phyloP scores from a whole-genome alignment of 192 early-diverging fungal species.

The Podila clonocystis region DNA sequence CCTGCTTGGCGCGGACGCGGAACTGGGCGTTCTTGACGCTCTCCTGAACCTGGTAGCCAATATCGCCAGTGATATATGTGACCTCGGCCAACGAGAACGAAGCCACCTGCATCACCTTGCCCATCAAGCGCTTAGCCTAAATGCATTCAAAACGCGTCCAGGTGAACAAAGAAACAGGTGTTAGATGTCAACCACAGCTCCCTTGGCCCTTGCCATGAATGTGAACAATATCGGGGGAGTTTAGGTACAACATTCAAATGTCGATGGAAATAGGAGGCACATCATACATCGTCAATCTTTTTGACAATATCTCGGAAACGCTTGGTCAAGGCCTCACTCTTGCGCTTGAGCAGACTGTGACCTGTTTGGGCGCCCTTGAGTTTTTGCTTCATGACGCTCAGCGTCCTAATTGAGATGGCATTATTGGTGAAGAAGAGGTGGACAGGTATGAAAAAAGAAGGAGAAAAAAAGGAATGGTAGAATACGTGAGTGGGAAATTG shows the following conservation, averaged over 20 bases:
- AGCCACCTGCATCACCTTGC: conserved; percentile 97
- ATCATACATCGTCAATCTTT: conserved; percentile 95
- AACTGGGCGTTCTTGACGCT: conserved; percentile 91
- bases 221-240: no score
- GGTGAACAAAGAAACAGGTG: neutral
- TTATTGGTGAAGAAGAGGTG: neutral
- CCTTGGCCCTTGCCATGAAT: neutral
- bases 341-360: conserved; percentile 97
- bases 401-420: conserved; percentile 71
- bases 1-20: conserved; percentile 89
- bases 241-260: neutral
- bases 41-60: conserved; percentile 97
- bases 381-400: conserved; percentile 94
- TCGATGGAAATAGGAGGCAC: neutral
- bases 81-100: conserved; percentile 99
- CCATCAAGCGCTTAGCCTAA: conserved; percentile 98
- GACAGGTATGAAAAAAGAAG: neutral
- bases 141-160: conserved; percentile 10
- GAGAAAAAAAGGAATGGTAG: conserved; percentile 7
- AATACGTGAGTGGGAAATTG: neutral
- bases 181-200: neutral
- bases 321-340: conserved; percentile 95
- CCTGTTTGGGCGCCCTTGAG: conserved; percentile 98
- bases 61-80: conserved; percentile 96
- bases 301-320: conserved; percentile 94